Conservation (phyloP, 1,284 basidiomycete species). For the Moniliella sp. region DNA sequence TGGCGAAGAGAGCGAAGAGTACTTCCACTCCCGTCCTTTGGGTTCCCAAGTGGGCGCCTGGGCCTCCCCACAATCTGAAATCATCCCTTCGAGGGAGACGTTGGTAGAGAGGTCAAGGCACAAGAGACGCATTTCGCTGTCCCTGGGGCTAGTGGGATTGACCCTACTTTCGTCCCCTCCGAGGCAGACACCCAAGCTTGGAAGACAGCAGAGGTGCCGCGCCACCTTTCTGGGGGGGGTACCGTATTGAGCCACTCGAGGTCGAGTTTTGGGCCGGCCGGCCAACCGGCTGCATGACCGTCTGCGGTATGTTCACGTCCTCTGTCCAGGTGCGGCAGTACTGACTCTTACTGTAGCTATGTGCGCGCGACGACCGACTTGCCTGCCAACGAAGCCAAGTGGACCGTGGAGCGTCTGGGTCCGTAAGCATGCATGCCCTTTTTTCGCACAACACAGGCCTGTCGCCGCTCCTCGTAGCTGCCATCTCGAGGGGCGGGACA, state of each 20-base stretch:
- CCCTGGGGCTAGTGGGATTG: constrained; percentile 38
- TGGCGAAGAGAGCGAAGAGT: constrained; percentile 52
- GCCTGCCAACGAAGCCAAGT: background rate
- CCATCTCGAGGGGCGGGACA: too few species aligned
- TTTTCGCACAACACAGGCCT: too few species aligned
- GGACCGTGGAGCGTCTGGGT: background rate
- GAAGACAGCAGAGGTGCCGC: too few species aligned
- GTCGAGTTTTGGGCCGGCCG: constrained; percentile 36
- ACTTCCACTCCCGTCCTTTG: constrained; percentile 62
- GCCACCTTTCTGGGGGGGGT: constrained; percentile 94
- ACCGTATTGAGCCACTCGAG: constrained; percentile 69
- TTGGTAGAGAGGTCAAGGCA: constrained; percentile 38
- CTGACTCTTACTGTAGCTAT: background rate
- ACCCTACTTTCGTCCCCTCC: too few species aligned
- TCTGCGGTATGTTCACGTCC: constrained; percentile 2
- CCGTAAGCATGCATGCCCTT: too few species aligned
- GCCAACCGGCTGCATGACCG: constrained; percentile 25
- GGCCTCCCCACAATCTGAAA: constrained; percentile 65
- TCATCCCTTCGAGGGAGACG: constrained; percentile 47
- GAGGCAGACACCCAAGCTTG: too few species aligned
- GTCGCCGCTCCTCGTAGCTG: too few species aligned
- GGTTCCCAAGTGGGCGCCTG: constrained; percentile 73
- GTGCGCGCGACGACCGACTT: background rate
- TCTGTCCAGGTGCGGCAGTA: background rate
- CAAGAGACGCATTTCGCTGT: constrained; percentile 14